These are phyloP conservation scores for Kwoniella heveanensis DNA, from an alignment of 768 basidiomycete species.

Conservation along the genomic window DNA sequence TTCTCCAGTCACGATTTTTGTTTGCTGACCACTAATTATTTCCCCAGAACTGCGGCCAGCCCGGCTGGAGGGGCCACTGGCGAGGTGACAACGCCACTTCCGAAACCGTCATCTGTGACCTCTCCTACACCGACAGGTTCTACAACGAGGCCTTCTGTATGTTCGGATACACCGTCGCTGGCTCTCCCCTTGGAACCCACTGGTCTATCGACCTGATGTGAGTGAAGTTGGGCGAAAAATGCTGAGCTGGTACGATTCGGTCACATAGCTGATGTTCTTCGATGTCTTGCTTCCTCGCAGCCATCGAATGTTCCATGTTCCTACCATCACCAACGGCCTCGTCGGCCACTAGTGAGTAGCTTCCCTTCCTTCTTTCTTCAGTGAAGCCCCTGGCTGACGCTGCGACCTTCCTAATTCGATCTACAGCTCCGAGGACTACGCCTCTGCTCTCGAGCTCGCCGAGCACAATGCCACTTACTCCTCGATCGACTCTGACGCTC, in stretches of 20 bases:
- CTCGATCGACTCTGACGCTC: slow-evolving; percentile 48
- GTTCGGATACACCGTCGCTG: slow-evolving; percentile 41
- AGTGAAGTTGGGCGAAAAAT: background rate
- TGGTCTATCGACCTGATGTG: slow-evolving; percentile 50
- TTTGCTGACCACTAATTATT: background rate
- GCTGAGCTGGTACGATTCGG: background rate
- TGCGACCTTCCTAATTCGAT: background rate
- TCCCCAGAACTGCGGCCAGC: slow-evolving; percentile 40
- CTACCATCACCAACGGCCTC: slow-evolving; percentile 36
- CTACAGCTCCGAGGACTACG: slow-evolving; percentile 38
- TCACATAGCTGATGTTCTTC: too few relatives aligned
- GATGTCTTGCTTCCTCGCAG: slow-evolving; percentile 4
- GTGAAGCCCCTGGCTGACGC: background rate
- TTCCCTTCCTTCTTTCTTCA: background rate
- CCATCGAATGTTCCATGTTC: slow-evolving; percentile 55
- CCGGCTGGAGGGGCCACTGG: slow-evolving; percentile 55
- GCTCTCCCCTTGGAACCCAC: slow-evolving; percentile 41
- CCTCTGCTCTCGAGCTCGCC: slow-evolving; percentile 48
- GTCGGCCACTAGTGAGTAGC: slow-evolving; percentile 44
- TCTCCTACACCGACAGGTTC: slow-evolving; percentile 46
- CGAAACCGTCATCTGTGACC: slow-evolving; percentile 54
- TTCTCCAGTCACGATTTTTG: background rate
- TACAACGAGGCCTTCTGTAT: slow-evolving; percentile 47
- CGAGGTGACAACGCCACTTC: slow-evolving; percentile 52
- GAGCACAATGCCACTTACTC: slow-evolving; percentile 44